A percentile compares a stretch with the other conserved stretches of the same genome.
Conservation (phyloP, 768 basidiomycete genomes). For the Hebeloma cylindrosporum region DNA sequence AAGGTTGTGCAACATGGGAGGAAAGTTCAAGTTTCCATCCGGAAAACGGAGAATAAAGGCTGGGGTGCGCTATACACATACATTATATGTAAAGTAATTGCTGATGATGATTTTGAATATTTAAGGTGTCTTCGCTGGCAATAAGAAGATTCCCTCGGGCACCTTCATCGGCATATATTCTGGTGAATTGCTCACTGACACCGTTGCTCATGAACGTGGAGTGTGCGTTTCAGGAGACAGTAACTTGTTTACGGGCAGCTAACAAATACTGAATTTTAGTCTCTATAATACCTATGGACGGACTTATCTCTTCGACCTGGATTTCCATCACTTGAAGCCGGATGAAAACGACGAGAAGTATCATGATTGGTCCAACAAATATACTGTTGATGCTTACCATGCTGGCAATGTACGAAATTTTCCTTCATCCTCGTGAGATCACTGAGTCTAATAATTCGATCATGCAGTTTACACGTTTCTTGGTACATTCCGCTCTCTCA, state of each 20-base stretch:
- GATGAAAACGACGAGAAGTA: constrained; percentile 22
- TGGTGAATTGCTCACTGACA: constrained; percentile 76
- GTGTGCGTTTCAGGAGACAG: constrained; percentile 40
- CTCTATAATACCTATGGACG: constrained; percentile 72
- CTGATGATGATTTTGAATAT: neutral
- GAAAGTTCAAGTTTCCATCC: constrained; percentile 58
- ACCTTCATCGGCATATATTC: constrained; percentile 83
- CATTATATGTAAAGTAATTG: neutral
- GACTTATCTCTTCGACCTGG: constrained; percentile 82
- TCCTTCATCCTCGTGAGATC: neutral
- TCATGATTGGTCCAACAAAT: constrained; percentile 45
- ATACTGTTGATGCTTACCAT: constrained; percentile 85
- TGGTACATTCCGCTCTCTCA: constrained; percentile 48
- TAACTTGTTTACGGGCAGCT: neutral
- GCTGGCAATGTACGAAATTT: constrained; percentile 66
- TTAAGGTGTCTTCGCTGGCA: constrained; percentile 69
- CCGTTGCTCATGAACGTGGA: constrained; percentile 67
- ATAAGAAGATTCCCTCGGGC: constrained; percentile 62
- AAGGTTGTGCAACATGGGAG: constrained; percentile 87
- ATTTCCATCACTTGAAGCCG: constrained; percentile 65
- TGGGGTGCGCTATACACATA: constrained; percentile 64
- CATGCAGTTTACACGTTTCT: constrained; percentile 82
- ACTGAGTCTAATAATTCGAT: neutral
- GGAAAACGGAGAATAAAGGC: constrained; percentile 74
- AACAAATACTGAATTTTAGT: constrained; percentile 35